phyloP scores from a whole-genome alignment of 1,284 basidiomycete species.

The Sporisorium exsertum region DNA sequence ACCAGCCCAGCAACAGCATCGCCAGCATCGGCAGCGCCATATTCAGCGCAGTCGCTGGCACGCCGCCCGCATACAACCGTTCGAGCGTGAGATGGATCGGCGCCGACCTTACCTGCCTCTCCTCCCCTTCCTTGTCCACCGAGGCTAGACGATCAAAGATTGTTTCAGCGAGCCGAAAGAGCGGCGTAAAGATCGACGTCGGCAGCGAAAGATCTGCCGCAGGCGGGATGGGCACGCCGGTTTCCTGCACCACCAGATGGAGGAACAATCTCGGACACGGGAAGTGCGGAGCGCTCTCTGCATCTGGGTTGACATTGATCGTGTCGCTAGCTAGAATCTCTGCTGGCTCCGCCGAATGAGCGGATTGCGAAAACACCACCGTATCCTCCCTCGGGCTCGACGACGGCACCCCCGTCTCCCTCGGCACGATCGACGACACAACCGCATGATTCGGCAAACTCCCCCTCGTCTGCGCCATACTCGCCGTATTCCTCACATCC shows the following conservation, averaged over 20 bases:
- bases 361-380: slow-evolving; percentile 14
- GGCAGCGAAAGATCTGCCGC: background rate
- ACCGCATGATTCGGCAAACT: slow-evolving; percentile 30
- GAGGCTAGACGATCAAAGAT: slow-evolving; percentile 18
- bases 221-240: slow-evolving; percentile 20
- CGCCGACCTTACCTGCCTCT: background rate
- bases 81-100: slow-evolving; percentile 43
- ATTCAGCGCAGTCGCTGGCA: slow-evolving; percentile 19
- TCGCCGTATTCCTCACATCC: background rate
- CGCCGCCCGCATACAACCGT: slow-evolving; percentile 13
- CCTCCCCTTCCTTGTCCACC: background rate
- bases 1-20: slow-evolving; percentile 14
- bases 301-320: slow-evolving; percentile 13
- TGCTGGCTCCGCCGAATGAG: background rate
- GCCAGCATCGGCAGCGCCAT: slow-evolving; percentile 1
- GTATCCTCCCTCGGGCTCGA: slow-evolving; percentile 1
- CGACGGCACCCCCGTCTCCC: slow-evolving; percentile 9
- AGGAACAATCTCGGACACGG: slow-evolving; percentile 35
- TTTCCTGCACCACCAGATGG: slow-evolving; percentile 13
- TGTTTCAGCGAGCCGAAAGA: slow-evolving; percentile 9
- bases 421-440: slow-evolving; percentile 16
- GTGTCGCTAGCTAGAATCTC: slow-evolving; percentile 38
- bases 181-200: background rate
- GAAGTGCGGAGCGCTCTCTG: background rate
- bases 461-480: background rate